These are phyloP conservation scores for Galeopsis tetrahit DNA, from an alignment of 257 asterid genomes.

Conservation along the genomic window DNA sequence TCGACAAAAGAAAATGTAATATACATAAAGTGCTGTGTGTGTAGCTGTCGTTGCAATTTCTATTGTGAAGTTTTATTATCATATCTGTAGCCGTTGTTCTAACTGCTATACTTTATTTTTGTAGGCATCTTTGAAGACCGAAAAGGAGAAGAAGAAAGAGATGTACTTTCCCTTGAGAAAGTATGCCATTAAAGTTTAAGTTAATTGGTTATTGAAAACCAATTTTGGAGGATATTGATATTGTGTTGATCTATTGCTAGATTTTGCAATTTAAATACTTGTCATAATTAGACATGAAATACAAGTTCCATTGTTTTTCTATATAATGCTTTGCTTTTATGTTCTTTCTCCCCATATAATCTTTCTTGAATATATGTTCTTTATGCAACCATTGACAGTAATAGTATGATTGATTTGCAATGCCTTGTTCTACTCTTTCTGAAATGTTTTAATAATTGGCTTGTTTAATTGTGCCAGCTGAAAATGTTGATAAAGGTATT, in stretches of 20 bases:
- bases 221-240: constrained; percentile 15
- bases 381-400: no score
- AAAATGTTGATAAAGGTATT: no score
- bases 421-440: no score
- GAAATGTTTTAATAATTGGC: no score
- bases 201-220: not conserved
- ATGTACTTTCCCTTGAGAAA: constrained; percentile 76
- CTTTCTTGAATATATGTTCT: no score
- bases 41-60: no score
- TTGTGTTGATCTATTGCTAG: constrained; percentile 12
- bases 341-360: not conserved
- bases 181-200: constrained; percentile 71
- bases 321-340: not conserved
- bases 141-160: constrained; percentile 71
- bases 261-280: not conserved
- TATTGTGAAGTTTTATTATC: no score
- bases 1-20: no score
- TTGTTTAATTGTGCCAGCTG: no score
- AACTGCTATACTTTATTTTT: not conserved
- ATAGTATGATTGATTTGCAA: no score
- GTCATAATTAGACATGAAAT: constrained; percentile 16
- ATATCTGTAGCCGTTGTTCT: no score
- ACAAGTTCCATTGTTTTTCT: not conserved
- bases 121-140: constrained; percentile 75
- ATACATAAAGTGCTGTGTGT: no score